phyloP scores from a whole-genome alignment of 176 grass and related monocot species.

The Carex scoparia region DNA sequence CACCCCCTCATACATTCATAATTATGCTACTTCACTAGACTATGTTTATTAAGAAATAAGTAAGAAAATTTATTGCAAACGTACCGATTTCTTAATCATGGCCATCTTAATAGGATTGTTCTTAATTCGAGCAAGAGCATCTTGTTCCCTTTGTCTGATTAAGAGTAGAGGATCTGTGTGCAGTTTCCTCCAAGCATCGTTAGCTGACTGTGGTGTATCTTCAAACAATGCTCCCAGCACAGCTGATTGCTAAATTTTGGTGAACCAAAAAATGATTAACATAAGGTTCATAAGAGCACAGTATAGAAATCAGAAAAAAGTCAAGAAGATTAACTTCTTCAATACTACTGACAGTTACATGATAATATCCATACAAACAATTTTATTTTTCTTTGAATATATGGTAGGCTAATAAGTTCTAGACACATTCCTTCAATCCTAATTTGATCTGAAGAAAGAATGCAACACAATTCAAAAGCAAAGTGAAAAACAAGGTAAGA shows the following conservation, averaged over 20 bases:
- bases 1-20: background rate
- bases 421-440: background rate
- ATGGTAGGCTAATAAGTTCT: too few relatives aligned
- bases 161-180: slow-evolving; percentile 90
- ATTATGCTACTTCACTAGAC: background rate
- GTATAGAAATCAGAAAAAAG: background rate
- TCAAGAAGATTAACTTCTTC: background rate
- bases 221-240: slow-evolving; percentile 78
- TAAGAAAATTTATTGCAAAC: slow-evolving; percentile 10
- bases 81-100: slow-evolving; percentile 94
- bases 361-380: background rate
- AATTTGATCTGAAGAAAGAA: background rate
- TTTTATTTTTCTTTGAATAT: too few relatives aligned
- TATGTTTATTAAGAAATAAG: background rate
- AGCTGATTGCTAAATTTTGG: slow-evolving; percentile 37
- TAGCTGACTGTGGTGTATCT: slow-evolving; percentile 92
- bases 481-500: background rate
- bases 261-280: slow-evolving; percentile 13
- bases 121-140: slow-evolving; percentile 87
- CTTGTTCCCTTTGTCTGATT: slow-evolving; percentile 88
- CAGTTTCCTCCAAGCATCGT: slow-evolving; percentile 93
- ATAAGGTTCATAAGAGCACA: background rate
- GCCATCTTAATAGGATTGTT: slow-evolving; percentile 99
- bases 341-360: background rate
- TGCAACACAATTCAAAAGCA: background rate